These are phyloP conservation scores for Kwoniella mangroviensis DNA, from an alignment of 768 basidiomycete genomes.

Conservation along the genomic window DNA sequence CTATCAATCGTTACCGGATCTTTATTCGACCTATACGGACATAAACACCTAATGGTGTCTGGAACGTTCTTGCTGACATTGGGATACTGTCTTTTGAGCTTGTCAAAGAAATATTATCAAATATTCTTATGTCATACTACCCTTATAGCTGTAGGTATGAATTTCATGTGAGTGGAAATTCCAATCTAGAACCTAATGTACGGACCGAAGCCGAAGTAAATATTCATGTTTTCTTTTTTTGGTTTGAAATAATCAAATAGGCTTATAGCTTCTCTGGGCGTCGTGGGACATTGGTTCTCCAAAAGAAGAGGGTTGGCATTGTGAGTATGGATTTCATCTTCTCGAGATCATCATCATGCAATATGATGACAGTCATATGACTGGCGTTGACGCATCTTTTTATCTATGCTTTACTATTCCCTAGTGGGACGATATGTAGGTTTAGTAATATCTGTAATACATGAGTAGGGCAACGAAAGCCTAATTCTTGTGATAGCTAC, in stretches of 20 bases:
- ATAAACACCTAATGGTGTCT: constrained; percentile 20
- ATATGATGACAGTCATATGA: too few relatives aligned
- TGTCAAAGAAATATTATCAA: constrained; percentile 35
- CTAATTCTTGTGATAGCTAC: constrained; percentile 29
- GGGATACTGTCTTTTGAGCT: constrained; percentile 30
- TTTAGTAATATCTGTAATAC: background rate
- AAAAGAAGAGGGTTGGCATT: constrained; percentile 21
- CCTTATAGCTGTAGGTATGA: constrained; percentile 32
- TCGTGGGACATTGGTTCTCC: constrained; percentile 25
- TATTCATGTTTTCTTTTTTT: too few relatives aligned
- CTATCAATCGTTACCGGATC: constrained; percentile 35
- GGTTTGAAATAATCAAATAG: background rate
- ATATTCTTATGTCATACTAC: constrained; percentile 33
- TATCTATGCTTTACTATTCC: too few relatives aligned
- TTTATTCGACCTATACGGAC: constrained; percentile 39
- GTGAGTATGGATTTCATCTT: too few relatives aligned
- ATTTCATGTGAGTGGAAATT: constrained; percentile 32
- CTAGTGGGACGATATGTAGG: constrained; percentile 3
- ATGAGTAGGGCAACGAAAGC: too few relatives aligned
- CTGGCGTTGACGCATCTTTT: too few relatives aligned
- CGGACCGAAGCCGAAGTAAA: too few relatives aligned
- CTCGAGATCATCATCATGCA: too few relatives aligned
- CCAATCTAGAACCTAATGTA: too few relatives aligned
- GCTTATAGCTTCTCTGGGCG: constrained; percentile 23
- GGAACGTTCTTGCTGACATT: constrained; percentile 27